Percentiles rank a stretch among this genome's conserved stretches.
Conservation (phyloP, 208 protist species). For the Naegleria gruberi region DNA sequence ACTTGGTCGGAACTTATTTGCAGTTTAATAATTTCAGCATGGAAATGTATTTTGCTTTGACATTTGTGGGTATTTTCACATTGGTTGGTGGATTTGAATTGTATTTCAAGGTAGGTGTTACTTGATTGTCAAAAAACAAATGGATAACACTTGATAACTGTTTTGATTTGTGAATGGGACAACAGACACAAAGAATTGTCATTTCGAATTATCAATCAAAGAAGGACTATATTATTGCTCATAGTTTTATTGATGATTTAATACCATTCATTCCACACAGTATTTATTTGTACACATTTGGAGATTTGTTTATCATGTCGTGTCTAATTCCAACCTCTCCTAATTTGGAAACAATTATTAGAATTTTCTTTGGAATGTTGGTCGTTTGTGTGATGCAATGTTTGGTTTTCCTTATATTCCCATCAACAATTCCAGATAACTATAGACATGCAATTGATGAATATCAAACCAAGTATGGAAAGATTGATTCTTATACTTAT, state of each 20-base stretch:
- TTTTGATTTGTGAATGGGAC: no score
- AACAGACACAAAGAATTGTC: neutral
- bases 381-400: neutral
- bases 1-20: neutral
- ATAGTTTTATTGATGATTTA: neutral
- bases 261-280: neutral
- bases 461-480: neutral
- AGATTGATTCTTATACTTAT: neutral
- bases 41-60: neutral
- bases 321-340: neutral
- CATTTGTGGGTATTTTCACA: neutral
- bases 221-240: neutral
- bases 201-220: neutral
- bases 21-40: neutral
- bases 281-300: neutral
- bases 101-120: neutral
- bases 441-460: neutral
- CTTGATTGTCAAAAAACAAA: no score
- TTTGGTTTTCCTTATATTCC: neutral
- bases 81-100: conserved; percentile 4
- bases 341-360: neutral
- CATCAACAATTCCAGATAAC: neutral
- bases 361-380: neutral
- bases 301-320: neutral
- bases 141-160: no score